A percentile compares a stretch with the other conserved stretches of the same genome.
phyloP scores from a whole-genome alignment of 1,139 yeast species.

The Suhomyces panamericanus region DNA sequence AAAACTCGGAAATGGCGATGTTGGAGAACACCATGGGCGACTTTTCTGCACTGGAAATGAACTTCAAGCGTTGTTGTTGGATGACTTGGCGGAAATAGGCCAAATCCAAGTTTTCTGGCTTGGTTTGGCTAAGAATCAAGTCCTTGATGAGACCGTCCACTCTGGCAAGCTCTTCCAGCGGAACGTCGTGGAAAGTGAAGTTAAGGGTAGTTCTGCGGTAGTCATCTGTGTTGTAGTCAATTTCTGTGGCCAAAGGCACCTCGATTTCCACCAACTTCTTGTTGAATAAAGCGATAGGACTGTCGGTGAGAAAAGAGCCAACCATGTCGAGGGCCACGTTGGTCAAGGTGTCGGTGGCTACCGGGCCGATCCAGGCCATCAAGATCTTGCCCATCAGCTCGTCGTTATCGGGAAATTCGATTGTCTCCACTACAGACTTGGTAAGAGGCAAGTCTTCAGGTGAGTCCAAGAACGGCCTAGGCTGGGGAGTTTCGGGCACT shows the following conservation, averaged over 20 bases:
- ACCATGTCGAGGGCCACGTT: constrained; percentile 72
- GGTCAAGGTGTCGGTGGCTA: constrained; percentile 48
- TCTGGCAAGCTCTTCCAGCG: constrained; percentile 57
- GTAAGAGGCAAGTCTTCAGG: constrained; percentile 46
- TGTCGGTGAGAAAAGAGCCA: constrained; percentile 74
- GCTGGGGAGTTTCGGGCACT: constrained; percentile 36
- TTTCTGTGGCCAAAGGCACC: constrained; percentile 77
- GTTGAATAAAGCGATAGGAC: constrained; percentile 68
- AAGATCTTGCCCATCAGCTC: constrained; percentile 79
- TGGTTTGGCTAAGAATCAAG: constrained; percentile 52
- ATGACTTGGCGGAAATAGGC: constrained; percentile 65
- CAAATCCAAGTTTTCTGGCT: constrained; percentile 57
- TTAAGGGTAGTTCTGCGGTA: constrained; percentile 60
- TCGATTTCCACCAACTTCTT: constrained; percentile 76
- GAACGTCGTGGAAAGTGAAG: constrained; percentile 71
- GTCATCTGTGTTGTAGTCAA: constrained; percentile 70
- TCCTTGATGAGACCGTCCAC: constrained; percentile 54
- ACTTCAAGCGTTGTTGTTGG: constrained; percentile 63
- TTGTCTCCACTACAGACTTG: constrained; percentile 44
- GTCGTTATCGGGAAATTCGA: constrained; percentile 87
- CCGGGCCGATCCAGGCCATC: constrained; percentile 85
- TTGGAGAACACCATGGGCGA: constrained; percentile 61
- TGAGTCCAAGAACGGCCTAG: constrained; percentile 84
- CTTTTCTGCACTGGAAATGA: constrained; percentile 65
- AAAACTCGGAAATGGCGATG: constrained; percentile 72